Conservation (phyloP, 2,329 filamentous ascomycete genomes). For the Hirsutella thompsonii region DNA sequence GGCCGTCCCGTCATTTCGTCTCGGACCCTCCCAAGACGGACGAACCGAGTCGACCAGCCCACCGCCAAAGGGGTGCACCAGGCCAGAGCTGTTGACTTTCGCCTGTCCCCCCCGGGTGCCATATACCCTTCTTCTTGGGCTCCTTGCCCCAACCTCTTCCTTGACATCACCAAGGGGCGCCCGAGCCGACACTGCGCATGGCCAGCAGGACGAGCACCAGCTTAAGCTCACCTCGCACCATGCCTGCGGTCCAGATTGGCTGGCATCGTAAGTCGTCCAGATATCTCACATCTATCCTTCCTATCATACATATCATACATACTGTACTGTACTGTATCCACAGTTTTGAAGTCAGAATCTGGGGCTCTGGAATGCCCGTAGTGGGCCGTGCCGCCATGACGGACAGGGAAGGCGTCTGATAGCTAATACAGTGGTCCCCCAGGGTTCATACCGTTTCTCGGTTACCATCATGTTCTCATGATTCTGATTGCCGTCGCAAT, state of each 20-base stretch:
- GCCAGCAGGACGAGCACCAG: slow-evolving; percentile 9
- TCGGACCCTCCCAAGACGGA: background rate
- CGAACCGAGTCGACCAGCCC: no score
- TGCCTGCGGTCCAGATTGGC: slow-evolving; percentile 29
- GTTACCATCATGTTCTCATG: slow-evolving; percentile 86
- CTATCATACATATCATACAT: no score
- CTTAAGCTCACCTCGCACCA: slow-evolving; percentile 13
- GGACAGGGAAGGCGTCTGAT: background rate
- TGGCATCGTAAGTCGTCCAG: slow-evolving; percentile 31
- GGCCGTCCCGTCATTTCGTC: background rate
- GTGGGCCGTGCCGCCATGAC: no score
- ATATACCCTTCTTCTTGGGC: no score
- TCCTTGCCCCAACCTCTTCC: background rate
- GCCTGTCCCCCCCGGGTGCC: no score
- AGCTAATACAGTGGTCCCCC: background rate
- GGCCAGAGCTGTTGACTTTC: no score
- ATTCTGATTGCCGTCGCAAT: slow-evolving; percentile 88
- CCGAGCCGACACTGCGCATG: slow-evolving; percentile 1
- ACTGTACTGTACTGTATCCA: no score
- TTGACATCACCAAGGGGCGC: background rate
- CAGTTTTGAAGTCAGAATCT: no score
- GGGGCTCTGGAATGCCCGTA: no score
- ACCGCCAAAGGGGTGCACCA: no score
- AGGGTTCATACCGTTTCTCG: slow-evolving; percentile 57
- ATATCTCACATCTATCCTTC: background rate